Evolutionary conservation across 73 alveolate species (phyloP), one percentile per base, ranked within the genome.

Genomic region (Uronychia setigera): DNA sequence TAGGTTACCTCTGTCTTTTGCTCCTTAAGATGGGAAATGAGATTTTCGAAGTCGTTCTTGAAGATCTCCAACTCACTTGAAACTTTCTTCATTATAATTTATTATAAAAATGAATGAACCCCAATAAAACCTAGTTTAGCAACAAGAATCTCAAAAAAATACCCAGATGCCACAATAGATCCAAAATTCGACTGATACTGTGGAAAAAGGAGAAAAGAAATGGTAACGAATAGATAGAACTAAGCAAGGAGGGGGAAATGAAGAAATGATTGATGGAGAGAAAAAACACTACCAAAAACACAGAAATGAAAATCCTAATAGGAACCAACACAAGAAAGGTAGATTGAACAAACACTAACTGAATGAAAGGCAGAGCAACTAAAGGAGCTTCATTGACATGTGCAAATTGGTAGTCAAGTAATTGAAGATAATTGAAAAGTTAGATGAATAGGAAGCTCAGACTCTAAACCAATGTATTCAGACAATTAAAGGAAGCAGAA

Each of bases 1-100:
- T n/a, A n/a, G 67, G 67, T 46, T 46, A 46, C 67, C 67, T 46
- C 81, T 76, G n/a, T 32, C 59, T 76, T 76, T 30, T 76, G 59
- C 27, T 76, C n/a, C 5, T 32, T 26, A 5, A 76, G 81, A 11
- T 29, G 32, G 29, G 19, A 26, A 28, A 76, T 25, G 81, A 76
- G 81, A 1, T 26, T 25, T 29, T 76, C 81, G 58, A 76, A 76
- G 27, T 76, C 81, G 5, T 25, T 11, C 30, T 76, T 76, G 46
- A 5, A 31, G 81, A 1, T 67, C 67, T 46, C 67, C n/a, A 46
- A 5, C 67, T 46, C 67, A 46, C 19, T 19, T 5, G 67, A 46
- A 19, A 46, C 67, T 46, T 46, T 46, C 67, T 46, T 46, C 67
- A 46, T 46, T 5, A 46, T 19, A 46, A 46, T 46, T 11, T 46